A percentile compares a stretch with the other conserved stretches of the same genome.
phyloP scores from a whole-genome alignment of 2,329 filamentous ascomycete genomes.

The Cladosporium sp. region DNA sequence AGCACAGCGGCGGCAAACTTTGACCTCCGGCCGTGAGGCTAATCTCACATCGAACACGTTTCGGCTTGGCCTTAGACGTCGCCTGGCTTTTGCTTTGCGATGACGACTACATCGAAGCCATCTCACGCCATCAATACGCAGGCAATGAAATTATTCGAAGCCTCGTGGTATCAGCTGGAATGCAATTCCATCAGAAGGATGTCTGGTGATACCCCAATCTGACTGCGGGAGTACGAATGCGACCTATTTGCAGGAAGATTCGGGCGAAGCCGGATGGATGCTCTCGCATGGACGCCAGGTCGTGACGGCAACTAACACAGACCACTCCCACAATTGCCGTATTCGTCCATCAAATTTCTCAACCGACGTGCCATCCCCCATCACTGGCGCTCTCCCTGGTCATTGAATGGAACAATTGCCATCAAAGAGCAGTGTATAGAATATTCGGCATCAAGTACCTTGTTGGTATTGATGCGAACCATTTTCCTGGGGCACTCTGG shows the following conservation, averaged over 20 bases:
- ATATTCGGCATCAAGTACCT: neutral
- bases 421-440: neutral
- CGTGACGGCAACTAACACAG: slow-evolving; percentile 14
- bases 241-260: neutral
- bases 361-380: neutral
- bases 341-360: slow-evolving; percentile 10
- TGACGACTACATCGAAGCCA: slow-evolving; percentile 9
- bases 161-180: neutral
- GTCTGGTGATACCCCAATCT: slow-evolving; percentile 1
- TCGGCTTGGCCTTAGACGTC: slow-evolving; percentile 9
- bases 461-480: neutral
- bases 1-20: neutral
- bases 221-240: slow-evolving; percentile 7
- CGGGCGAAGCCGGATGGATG: slow-evolving; percentile 10
- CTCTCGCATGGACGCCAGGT: slow-evolving; percentile 12
- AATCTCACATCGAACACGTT: slow-evolving; percentile 13
- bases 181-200: neutral
- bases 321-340: slow-evolving; percentile 13
- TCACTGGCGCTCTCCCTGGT: neutral
- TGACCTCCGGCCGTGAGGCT: neutral
- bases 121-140: neutral
- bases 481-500: slow-evolving; percentile 1
- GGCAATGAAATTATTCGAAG: neutral
- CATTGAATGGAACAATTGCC: neutral
- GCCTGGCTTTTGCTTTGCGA: neutral